A percentile compares a stretch with the other conserved stretches of the same genome.
Conservation (phyloP, 2,329 filamentous ascomycete genomes). For the Furcasterigmium furcatum region DNA sequence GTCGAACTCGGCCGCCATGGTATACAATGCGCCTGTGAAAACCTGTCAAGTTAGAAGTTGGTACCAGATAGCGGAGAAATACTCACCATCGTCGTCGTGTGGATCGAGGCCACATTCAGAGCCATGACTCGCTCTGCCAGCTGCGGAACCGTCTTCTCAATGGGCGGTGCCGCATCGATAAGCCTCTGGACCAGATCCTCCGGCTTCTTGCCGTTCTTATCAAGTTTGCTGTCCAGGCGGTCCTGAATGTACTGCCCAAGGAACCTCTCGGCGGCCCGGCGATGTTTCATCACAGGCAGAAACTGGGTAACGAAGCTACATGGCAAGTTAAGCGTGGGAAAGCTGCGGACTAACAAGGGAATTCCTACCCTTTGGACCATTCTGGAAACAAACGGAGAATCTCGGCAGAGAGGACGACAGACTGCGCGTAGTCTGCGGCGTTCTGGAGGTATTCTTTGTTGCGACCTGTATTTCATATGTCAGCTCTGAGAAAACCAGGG, state of each 20-base stretch:
- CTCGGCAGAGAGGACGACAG: not conserved
- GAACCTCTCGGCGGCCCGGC: not conserved
- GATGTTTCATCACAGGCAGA: not conserved
- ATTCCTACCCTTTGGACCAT: not conserved
- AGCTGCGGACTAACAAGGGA: not conserved
- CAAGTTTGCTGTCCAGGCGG: not conserved
- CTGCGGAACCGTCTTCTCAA: not conserved
- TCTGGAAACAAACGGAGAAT: not conserved
- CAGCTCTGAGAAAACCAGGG: not conserved
- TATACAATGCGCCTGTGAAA: not conserved
- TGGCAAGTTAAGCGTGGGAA: not conserved
- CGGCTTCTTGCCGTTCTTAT: not conserved
- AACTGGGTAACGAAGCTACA: not conserved
- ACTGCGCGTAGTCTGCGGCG: not conserved
- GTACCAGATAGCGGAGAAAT: not conserved
- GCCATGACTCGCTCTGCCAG: not conserved
- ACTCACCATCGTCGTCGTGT: not conserved
- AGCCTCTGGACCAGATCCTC: not conserved
- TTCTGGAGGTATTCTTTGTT: not conserved
- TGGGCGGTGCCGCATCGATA: not conserved
- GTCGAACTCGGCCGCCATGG: not conserved
- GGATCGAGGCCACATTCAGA: not conserved
- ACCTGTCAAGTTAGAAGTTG: not conserved
- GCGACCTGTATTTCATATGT: not conserved
- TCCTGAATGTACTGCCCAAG: not conserved